A percentile compares a stretch with the other conserved stretches of the same genome.
Evolutionary conservation across 2,329 filamentous ascomycete species (phyloP).

Genomic region (Aureobasidium sp.): DNA sequence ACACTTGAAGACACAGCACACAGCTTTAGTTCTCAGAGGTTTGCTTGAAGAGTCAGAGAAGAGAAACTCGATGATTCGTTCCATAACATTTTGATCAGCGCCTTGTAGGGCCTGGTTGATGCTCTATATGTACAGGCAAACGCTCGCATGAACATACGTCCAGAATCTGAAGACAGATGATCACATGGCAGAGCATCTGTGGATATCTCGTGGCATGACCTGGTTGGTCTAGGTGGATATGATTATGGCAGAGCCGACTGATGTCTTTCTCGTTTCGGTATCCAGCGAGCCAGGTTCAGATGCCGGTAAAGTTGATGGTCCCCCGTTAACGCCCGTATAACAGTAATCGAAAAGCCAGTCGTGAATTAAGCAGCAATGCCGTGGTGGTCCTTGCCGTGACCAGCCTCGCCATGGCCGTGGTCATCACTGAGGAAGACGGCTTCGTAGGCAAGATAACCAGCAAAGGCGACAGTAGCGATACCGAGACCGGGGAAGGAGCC

Average conservation of each 20-base stretch:
- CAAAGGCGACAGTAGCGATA: conserved; percentile 85
- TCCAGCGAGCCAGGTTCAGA: background rate
- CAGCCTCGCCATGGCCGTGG: conserved; percentile 18
- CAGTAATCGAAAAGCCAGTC: background rate
- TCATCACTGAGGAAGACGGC: conserved; percentile 71
- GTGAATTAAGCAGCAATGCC: conserved; percentile 1
- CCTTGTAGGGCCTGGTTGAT: background rate
- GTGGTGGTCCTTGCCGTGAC: conserved; percentile 16
- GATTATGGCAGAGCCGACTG: background rate
- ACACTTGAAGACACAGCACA: background rate
- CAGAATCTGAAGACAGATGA: background rate
- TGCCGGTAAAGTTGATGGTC: background rate
- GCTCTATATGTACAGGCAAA: conserved; percentile 2
- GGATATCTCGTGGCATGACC: background rate
- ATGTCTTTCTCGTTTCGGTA: background rate
- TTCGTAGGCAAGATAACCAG: conserved; percentile 82
- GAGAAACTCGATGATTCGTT: background rate
- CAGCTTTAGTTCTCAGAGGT: background rate
- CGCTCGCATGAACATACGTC: background rate
- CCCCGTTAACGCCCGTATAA: conserved; percentile 7
- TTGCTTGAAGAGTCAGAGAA: background rate
- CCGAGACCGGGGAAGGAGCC: conserved; percentile 81
- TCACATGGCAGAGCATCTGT: background rate
- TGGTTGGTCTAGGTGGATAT: background rate
- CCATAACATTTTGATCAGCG: background rate